Base-by-base conservation (phyloP, 2,329 filamentous ascomycete species). In the Delphinella strobiligena region DNA sequence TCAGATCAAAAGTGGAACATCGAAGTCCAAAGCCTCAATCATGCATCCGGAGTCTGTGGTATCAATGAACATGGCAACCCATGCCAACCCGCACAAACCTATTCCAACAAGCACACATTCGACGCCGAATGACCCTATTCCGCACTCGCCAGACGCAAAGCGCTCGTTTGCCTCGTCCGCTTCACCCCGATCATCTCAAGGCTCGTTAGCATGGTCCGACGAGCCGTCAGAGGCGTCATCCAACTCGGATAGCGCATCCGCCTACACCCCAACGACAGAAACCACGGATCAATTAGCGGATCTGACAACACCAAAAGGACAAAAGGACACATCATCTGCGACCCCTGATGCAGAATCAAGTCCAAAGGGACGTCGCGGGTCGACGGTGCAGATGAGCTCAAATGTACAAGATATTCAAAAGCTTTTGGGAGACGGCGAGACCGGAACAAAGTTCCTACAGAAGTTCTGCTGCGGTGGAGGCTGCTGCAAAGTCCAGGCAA, bases 381-480 rank as follows among this genome's bases (percentile, higher is more conserved):
- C 79, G 3, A 85, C 80, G 5, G 72, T 72, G 11, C 67, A 85
- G 33, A 71, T 77, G 43, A 75, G 74, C 1, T 73, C 69, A 49
- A 67, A 52, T 27, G 48, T 72, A 1, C 65, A 72, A 34, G 74
- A 78, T 53, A 74, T 78, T 51, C 62, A 67, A 49, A 61, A 68
- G 40, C 63, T 80, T 31, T 60, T 80, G 38, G 73, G 74, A 35
- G 67, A 69, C 45, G 67, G 68, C 12, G 63, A 64, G 43, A 64
- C 63, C 12, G 71, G 72, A 35, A 78, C 74, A 18, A 67, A 71
- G 53, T 69, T 77, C 52, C 65, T 80, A 30, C 68, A 75, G 52
- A 77, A 75, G 46, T 70, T 72, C 52, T 80, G 76, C 60, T 75
- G 72, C 49, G 76, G 76, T 31, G 75, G 75, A 44, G 75, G 75